phyloP scores from a whole-genome alignment of 2,329 filamentous ascomycete species.

The Fusarium camptoceras region DNA sequence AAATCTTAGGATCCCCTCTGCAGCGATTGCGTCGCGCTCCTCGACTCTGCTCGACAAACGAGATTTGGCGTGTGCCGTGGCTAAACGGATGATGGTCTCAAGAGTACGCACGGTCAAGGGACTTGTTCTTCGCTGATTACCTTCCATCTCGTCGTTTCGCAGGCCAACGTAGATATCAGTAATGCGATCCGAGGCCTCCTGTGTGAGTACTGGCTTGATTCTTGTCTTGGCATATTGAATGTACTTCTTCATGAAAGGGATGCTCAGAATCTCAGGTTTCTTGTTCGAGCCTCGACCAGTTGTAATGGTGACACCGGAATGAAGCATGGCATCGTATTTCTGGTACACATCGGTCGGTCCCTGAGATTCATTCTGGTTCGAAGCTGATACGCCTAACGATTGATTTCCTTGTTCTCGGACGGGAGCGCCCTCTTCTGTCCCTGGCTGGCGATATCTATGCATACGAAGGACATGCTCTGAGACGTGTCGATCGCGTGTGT shows the following conservation, averaged over 20 bases:
- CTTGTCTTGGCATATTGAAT: conserved; percentile 97
- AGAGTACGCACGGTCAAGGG: conserved; percentile 97
- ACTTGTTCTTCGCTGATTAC: conserved; percentile 91
- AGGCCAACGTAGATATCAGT: conserved; percentile 90
- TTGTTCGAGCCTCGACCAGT: conserved; percentile 79
- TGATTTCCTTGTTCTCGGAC: conserved; percentile 90
- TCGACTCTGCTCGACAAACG: conserved; percentile 89
- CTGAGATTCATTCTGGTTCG: conserved; percentile 78
- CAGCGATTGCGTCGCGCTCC: conserved; percentile 86
- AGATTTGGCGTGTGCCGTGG: conserved; percentile 94
- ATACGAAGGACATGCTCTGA: conserved; percentile 98
- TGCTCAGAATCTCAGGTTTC: conserved; percentile 89
- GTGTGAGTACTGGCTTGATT: conserved; percentile 89
- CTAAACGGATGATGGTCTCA: conserved; percentile 97
- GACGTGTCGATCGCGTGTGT: conserved; percentile 87
- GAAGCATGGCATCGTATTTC: conserved; percentile 96
- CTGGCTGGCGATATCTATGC: conserved; percentile 93
- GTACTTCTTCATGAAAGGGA: conserved; percentile 99
- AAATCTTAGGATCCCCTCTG: conserved; percentile 90
- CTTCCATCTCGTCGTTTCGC: conserved; percentile 94
- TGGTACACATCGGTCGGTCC: conserved; percentile 90
- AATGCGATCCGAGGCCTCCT: conserved; percentile 92
- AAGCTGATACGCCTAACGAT: conserved; percentile 86
- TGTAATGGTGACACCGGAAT: conserved; percentile 86
- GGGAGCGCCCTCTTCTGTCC: conserved; percentile 92